Conservation (phyloP, 345 rosid species). For the Euphorbia tirucalli region DNA sequence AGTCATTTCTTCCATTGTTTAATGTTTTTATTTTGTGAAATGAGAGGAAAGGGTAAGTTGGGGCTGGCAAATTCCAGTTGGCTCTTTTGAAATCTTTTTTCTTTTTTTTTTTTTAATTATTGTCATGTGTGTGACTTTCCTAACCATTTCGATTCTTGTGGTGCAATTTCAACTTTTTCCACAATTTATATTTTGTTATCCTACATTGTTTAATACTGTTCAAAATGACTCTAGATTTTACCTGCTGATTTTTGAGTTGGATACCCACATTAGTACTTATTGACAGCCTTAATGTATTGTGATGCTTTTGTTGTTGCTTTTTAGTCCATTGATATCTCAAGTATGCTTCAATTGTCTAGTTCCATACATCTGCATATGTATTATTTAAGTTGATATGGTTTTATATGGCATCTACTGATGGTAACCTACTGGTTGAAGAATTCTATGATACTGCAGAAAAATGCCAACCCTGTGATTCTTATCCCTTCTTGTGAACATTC, state of each 20-base stretch:
- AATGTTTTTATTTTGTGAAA: not conserved
- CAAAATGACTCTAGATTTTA: not conserved
- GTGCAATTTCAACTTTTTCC: not conserved
- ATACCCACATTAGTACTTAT: not conserved
- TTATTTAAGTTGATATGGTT: not conserved
- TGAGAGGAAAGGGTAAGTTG: not conserved
- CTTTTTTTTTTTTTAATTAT: not conserved
- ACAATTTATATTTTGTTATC: not conserved
- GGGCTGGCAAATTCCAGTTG: not conserved
- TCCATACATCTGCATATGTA: not conserved
- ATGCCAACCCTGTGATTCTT: too few species aligned
- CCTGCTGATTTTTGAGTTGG: not conserved
- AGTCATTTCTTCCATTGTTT: conserved; percentile 33
- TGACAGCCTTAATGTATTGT: not conserved
- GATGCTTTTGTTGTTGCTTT: not conserved
- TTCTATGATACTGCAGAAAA: not conserved
- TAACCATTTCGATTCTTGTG: not conserved
- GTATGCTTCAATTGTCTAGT: too few species aligned
- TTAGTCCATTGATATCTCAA: too few species aligned
- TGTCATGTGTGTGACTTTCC: not conserved
- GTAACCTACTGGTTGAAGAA: not conserved
- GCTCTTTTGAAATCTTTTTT: not conserved
- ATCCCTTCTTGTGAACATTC: too few species aligned
- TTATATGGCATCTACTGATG: not conserved
- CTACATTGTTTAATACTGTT: not conserved